phyloP scores from a whole-genome alignment of 495 filamentous ascomycete species.

The Arthonia radiata region DNA sequence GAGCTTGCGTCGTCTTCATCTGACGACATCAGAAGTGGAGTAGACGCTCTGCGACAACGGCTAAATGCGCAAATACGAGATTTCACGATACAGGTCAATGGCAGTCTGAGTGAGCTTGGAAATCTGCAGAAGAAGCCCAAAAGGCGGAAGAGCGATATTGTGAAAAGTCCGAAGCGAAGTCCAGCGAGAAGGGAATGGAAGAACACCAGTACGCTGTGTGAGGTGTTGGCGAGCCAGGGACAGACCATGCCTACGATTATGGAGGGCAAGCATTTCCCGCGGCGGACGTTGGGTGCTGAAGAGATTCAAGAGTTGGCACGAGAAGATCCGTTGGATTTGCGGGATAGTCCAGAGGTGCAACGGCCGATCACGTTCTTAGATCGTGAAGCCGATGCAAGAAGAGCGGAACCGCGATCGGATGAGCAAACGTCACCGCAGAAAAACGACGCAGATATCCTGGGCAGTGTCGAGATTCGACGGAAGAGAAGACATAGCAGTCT shows the following conservation, averaged over 20 bases:
- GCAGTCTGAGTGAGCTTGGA: conserved; percentile 40
- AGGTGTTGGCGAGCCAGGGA: conserved; percentile 28
- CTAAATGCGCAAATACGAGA: conserved; percentile 30
- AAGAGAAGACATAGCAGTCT: no score
- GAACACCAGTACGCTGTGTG: conserved; percentile 17
- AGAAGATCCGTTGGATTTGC: no score
- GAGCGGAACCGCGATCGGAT: no score
- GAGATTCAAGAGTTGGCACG: no score
- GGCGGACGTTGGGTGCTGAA: conserved; percentile 48
- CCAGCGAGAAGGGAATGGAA: conserved; percentile 22
- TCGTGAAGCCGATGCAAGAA: no score
- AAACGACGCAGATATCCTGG: no score
- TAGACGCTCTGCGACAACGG: conserved; percentile 18
- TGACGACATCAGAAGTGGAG: conserved; percentile 29
- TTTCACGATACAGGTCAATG: conserved; percentile 44
- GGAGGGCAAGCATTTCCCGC: conserved; percentile 56
- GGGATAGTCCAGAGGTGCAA: no score
- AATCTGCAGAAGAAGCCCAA: conserved; percentile 38
- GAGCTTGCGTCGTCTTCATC: no score
- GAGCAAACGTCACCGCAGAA: no score
- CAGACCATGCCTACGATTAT: conserved; percentile 56
- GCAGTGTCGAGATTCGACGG: no score
- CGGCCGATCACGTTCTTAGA: no score
- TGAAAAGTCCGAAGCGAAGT: conserved; percentile 4
- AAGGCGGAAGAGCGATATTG: conserved; percentile 15